Percentiles rank a stretch among this genome's conserved stretches.
Conservation (phyloP, 805 yeast species). For the Lipomyces spencermartinsiae region DNA sequence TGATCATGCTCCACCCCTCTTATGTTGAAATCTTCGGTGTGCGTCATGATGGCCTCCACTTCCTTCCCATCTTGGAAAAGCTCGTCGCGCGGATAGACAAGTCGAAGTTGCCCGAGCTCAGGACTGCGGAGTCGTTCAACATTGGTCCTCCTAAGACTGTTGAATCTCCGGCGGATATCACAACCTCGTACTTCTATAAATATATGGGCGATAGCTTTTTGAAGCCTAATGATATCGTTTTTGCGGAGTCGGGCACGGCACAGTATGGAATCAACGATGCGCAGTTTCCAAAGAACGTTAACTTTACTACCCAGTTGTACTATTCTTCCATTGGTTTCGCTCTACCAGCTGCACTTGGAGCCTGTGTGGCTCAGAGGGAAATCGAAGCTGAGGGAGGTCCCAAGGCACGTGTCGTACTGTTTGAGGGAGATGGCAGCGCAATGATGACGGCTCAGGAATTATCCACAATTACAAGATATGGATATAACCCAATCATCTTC, state of each 20-base stretch:
- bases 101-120: slow-evolving; percentile 40
- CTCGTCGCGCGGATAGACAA: slow-evolving; percentile 50
- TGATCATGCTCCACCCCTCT: slow-evolving; percentile 60
- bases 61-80: slow-evolving; percentile 58
- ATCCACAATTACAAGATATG: slow-evolving; percentile 65
- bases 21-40: slow-evolving; percentile 57
- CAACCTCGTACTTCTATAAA: slow-evolving; percentile 49
- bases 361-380: slow-evolving; percentile 73
- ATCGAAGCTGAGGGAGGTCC: slow-evolving; percentile 45
- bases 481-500: slow-evolving; percentile 70
- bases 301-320: slow-evolving; percentile 64
- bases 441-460: slow-evolving; percentile 89
- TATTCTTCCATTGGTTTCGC: slow-evolving; percentile 90
- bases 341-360: slow-evolving; percentile 84
- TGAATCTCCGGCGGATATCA: slow-evolving; percentile 39
- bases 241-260: slow-evolving; percentile 84
- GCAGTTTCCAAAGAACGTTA: slow-evolving; percentile 60
- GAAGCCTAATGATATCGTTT: slow-evolving; percentile 69
- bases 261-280: slow-evolving; percentile 78
- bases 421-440: slow-evolving; percentile 94
- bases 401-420: slow-evolving; percentile 61
- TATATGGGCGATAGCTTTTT: slow-evolving; percentile 51
- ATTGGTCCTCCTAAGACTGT: slow-evolving; percentile 37
- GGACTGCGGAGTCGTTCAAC: slow-evolving; percentile 41
- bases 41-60: slow-evolving; percentile 52